Conservation (phyloP, 2,329 filamentous ascomycete genomes). For the Colletotrichum scovillei region DNA sequence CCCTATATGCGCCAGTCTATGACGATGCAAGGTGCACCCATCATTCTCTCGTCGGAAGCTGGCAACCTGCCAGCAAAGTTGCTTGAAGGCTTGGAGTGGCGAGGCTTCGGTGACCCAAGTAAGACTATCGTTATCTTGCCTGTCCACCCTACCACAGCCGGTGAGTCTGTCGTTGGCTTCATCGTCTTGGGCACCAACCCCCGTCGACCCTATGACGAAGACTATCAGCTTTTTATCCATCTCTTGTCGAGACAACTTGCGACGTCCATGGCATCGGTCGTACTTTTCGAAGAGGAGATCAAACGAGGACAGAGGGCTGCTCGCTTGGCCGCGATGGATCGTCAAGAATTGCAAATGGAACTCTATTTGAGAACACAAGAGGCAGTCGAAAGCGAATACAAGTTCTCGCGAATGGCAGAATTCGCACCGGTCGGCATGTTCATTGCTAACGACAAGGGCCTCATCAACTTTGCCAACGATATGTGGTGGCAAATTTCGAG, state of each 20-base stretch:
- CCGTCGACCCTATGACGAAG: conserved; percentile 80
- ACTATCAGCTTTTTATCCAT: conserved; percentile 82
- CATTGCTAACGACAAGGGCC: conserved; percentile 78
- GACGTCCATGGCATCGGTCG: conserved; percentile 83
- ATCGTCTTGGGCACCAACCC: conserved; percentile 84
- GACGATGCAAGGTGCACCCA: conserved; percentile 70
- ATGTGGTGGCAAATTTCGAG: conserved; percentile 80
- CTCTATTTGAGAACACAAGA: conserved; percentile 73
- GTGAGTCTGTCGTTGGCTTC: conserved; percentile 80
- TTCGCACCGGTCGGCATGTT: conserved; percentile 88
- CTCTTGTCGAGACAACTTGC: conserved; percentile 80
- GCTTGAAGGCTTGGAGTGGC: conserved; percentile 74
- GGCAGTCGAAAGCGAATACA: conserved; percentile 76
- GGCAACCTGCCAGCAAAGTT: conserved; percentile 73
- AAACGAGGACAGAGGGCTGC: conserved; percentile 79
- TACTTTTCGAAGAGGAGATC: conserved; percentile 87
- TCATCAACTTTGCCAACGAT: conserved; percentile 84
- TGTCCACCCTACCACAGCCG: conserved; percentile 78
- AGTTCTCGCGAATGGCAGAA: conserved; percentile 86
- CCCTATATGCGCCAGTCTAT: conserved; percentile 83
- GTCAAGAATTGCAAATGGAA: conserved; percentile 81
- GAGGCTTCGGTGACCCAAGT: conserved; percentile 78
- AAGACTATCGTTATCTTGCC: conserved; percentile 80
- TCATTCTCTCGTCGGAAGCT: conserved; percentile 75
- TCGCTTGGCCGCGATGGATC: conserved; percentile 78